Evolutionary conservation across 768 basidiomycete genomes (phyloP).

Genomic region (Serendipita vermifera): DNA sequence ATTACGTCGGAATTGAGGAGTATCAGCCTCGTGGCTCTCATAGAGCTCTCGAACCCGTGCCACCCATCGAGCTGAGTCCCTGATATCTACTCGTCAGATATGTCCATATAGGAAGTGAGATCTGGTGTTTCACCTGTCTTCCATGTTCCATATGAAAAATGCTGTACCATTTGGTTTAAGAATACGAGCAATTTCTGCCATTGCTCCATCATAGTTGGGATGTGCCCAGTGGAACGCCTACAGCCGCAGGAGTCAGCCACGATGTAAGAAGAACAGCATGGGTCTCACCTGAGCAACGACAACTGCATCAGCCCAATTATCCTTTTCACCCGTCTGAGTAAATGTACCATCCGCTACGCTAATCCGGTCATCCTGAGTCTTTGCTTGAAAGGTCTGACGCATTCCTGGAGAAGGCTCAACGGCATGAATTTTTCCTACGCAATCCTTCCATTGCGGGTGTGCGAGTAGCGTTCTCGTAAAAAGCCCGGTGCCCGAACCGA

Average conservation of each 20-base stretch:
- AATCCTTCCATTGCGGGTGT: conserved; percentile 40
- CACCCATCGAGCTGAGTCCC: conserved; percentile 58
- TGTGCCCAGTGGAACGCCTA: conserved; percentile 89
- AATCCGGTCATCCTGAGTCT: conserved; percentile 35
- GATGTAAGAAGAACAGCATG: neutral
- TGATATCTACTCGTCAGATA: conserved; percentile 18
- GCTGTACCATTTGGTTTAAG: conserved; percentile 62
- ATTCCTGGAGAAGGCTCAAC: conserved; percentile 79
- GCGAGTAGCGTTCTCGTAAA: conserved; percentile 73
- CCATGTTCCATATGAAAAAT: conserved; percentile 82
- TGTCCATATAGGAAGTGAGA: neutral
- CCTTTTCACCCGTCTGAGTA: conserved; percentile 43
- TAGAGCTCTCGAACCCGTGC: conserved; percentile 54
- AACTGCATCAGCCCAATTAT: conserved; percentile 65
- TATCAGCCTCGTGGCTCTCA: conserved; percentile 52
- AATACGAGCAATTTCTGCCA: conserved; percentile 64
- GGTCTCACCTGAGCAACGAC: conserved; percentile 54
- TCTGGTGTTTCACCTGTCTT: conserved; percentile 44
- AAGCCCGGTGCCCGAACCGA: conserved; percentile 78
- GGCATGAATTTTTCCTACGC: conserved; percentile 45
- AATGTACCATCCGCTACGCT: conserved; percentile 55
- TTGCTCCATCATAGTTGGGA: conserved; percentile 58
- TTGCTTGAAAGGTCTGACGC: conserved; percentile 35
- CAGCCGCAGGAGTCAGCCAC: conserved; percentile 14
- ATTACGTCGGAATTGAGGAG: conserved; percentile 70